phyloP scores from a whole-genome alignment of 306 rosid genomes.

The Herpetospermum pedunculosum region DNA sequence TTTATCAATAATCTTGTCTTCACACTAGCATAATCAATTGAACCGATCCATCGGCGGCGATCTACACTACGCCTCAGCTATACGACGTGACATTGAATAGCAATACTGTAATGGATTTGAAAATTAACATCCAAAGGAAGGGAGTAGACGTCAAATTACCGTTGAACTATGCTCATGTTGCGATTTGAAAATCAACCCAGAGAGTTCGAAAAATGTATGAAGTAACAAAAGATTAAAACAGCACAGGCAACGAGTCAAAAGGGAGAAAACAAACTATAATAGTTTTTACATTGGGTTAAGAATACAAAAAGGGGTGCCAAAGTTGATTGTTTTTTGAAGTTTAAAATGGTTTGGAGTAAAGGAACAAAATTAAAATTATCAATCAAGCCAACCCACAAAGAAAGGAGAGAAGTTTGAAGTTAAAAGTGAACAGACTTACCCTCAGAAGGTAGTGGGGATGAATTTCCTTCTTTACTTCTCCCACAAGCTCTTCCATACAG shows the following conservation, averaged over 20 bases:
- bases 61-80: background rate
- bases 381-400: background rate
- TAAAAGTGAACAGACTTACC: background rate
- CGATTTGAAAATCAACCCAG: no score
- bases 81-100: background rate
- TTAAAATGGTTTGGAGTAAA: background rate
- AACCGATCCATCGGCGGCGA: background rate
- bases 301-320: background rate
- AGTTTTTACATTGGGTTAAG: background rate
- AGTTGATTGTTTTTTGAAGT: background rate
- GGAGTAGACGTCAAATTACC: no score
- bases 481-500: background rate
- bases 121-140: no score
- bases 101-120: background rate
- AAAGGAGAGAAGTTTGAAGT: background rate
- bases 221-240: background rate
- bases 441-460: background rate
- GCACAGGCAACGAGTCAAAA: background rate
- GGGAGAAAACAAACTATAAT: background rate
- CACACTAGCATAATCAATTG: background rate
- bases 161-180: no score
- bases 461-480: background rate
- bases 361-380: background rate
- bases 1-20: background rate
- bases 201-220: no score